Evolutionary conservation across 495 filamentous ascomycete species (phyloP), one percentile per base, ranked within the genome.

Genomic region (Hypoxylon intermedium): DNA sequence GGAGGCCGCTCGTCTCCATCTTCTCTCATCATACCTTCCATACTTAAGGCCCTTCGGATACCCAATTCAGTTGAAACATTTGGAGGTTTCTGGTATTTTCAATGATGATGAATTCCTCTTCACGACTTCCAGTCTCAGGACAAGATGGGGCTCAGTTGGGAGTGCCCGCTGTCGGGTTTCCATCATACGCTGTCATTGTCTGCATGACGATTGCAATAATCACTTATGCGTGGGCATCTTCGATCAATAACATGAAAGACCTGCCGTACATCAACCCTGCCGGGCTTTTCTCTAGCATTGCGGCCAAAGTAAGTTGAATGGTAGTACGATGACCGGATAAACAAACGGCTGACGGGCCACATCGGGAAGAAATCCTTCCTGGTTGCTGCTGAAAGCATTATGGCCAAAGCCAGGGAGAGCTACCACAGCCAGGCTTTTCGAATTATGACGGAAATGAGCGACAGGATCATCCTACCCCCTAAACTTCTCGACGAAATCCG

Each of bases 401-500:
- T 61, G 11, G 16, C 18, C 13, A 24, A 60, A 19, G 60, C 60
- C 2, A 57, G 51, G 20, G 21, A 64, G 37, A 28, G 45, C 12
- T 54, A 63, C 19, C 67, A 67, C 0, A 52, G 60, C 34, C 59
- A 65, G 34, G 38, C 71, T 1, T 66, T 51, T 9, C 69, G 71
- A 36, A 45, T 73, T 9, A 69, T 66, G 24, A 65, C 50, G 13
- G 67, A 74, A 7, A 18, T 50, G 9, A 69, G 71, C 23, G 59
- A 71, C 19, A 41, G 62, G 13, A 51, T 79, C 9, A 40, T 85
- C 18, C 61, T 85, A 40, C 77, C 81, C 19, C 78, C 75, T 1
- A 68, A 70, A 20, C 70, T 74, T 43, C 67, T 79, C 6, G 67
- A 83, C 36, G 81, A 85, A 55, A 69, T 83, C 40, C 80, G 78